Evolutionary conservation across 768 basidiomycete species (phyloP).

Genomic region (Tephrocybe sp.): DNA sequence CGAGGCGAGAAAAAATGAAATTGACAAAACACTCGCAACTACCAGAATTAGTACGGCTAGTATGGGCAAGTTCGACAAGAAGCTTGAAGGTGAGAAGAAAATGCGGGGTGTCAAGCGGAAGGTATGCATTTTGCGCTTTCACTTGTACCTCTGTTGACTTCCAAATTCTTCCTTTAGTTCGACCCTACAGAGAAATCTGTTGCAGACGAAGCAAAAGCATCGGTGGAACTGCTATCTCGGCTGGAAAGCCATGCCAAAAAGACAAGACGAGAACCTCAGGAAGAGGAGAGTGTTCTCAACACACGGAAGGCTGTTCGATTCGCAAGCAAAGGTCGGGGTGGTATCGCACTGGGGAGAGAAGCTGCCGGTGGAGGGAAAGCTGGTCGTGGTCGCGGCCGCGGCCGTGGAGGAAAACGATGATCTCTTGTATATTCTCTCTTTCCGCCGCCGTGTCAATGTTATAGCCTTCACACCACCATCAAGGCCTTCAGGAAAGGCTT

Average conservation of each 20-base stretch:
- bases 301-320: constrained; percentile 84
- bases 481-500: too few species aligned
- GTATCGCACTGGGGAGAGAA: constrained; percentile 52
- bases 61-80: constrained; percentile 92
- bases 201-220: constrained; percentile 65
- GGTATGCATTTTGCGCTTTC: constrained; percentile 41
- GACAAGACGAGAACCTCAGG: constrained; percentile 42
- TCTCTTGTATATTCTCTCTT: constrained; percentile 1
- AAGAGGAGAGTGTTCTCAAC: constrained; percentile 66
- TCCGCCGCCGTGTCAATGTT: not conserved
- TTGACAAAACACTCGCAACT: constrained; percentile 74
- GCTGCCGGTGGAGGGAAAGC: constrained; percentile 24
- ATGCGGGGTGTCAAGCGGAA: constrained; percentile 87
- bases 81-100: constrained; percentile 90
- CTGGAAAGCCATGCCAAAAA: constrained; percentile 75
- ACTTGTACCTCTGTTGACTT: not conserved
- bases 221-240: constrained; percentile 72
- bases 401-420: constrained; percentile 25
- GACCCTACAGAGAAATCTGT: constrained; percentile 73
- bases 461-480: too few species aligned
- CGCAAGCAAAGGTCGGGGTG: constrained; percentile 69
- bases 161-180: constrained; percentile 50
- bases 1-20: constrained; percentile 61
- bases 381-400: constrained; percentile 26
- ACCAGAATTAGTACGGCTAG: constrained; percentile 87